Conservation (phyloP, 306 rosid species). For the Cicer yamashitae region DNA sequence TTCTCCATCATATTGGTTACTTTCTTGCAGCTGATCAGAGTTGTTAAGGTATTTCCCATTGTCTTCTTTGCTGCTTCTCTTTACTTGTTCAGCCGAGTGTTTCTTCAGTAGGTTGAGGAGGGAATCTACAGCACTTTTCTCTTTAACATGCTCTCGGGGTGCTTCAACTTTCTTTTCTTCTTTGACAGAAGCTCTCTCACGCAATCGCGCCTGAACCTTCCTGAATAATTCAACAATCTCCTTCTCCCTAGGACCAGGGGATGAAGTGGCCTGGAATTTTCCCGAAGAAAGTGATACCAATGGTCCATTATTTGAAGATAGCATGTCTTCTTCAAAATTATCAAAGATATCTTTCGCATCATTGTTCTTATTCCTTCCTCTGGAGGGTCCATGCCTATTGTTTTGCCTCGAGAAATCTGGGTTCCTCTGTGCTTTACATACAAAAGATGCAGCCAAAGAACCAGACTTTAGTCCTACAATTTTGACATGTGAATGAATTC, state of each 20-base stretch:
- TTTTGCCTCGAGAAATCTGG: slow-evolving; percentile 84
- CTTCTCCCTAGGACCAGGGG: slow-evolving; percentile 93
- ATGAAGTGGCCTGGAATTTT: slow-evolving; percentile 72
- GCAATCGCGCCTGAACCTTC: slow-evolving; percentile 90
- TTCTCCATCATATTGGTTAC: slow-evolving; percentile 49
- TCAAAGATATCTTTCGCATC: slow-evolving; percentile 76
- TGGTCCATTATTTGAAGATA: slow-evolving; percentile 82
- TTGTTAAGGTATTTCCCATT: slow-evolving; percentile 50
- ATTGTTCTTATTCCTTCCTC: slow-evolving; percentile 70
- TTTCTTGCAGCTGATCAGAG: slow-evolving; percentile 60
- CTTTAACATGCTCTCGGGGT: slow-evolving; percentile 63
- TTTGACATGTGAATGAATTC: slow-evolving; percentile 57
- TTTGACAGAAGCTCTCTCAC: slow-evolving; percentile 76
- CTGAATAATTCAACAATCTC: slow-evolving; percentile 95
- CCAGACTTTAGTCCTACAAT: slow-evolving; percentile 56
- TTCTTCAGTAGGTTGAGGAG: slow-evolving; percentile 83
- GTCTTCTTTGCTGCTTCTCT: slow-evolving; percentile 57
- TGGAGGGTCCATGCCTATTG: slow-evolving; percentile 59
- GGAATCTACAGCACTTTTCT: slow-evolving; percentile 81
- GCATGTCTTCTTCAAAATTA: slow-evolving; percentile 69
- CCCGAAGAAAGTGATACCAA: slow-evolving; percentile 61
- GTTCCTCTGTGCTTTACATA: slow-evolving; percentile 72
- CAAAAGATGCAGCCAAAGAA: slow-evolving; percentile 53
- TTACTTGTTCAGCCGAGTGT: slow-evolving; percentile 82
- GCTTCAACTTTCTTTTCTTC: slow-evolving; percentile 82